Base-by-base conservation (phyloP, 75 land plant genomes). In the Sequoiadendron giganteum region DNA sequence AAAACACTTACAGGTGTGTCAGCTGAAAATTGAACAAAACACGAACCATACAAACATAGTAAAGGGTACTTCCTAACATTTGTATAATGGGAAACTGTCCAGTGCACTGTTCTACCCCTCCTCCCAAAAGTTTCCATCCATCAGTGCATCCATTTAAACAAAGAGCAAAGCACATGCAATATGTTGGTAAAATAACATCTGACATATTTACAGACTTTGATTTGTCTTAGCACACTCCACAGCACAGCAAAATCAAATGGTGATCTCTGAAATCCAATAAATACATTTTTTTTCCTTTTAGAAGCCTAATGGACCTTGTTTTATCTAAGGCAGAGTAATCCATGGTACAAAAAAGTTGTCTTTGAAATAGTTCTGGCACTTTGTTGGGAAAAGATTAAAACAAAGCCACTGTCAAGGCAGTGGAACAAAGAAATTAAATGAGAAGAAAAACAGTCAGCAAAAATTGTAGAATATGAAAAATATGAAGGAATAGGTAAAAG, bases 1-100 rank as follows among this genome's bases (percentile, higher is more conserved):
- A 6, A 90, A 68, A 86, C 48, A 47, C 86, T 92, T 90, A 47
- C 90, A 40, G 95, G 96, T 87, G 88, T 95, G 88, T 88, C 77
- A 73, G 90, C 90, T 80, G 91, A 87, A 70, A 94, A 92, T 77
- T 94, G 93, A 5, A 95, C 92, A 40, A 86, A 88, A 81, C 96
- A 89, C 36, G 96, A 94, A 78, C 90, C 86, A 78, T 90, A 95
- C 83, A 96, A 89, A 49, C 88, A 85, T 88, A 7, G 89, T 88
- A 55, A 95, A 90, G 19, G 92, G 93, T 34, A 96, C 34, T 5
- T 94, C 96, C 92, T 92, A 96, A 4, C 91, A 83, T 16, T 38
- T 80, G 61, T 86, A 55, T 91, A 90, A 87, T 91, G 92, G 45
- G 92, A 90, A 8, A 87, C 89, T 42, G 30, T 86, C 96, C 98